Evolutionary conservation across 805 yeast genomes (phyloP).

Genomic region (Sugiyamaella qingdaonensis): DNA sequence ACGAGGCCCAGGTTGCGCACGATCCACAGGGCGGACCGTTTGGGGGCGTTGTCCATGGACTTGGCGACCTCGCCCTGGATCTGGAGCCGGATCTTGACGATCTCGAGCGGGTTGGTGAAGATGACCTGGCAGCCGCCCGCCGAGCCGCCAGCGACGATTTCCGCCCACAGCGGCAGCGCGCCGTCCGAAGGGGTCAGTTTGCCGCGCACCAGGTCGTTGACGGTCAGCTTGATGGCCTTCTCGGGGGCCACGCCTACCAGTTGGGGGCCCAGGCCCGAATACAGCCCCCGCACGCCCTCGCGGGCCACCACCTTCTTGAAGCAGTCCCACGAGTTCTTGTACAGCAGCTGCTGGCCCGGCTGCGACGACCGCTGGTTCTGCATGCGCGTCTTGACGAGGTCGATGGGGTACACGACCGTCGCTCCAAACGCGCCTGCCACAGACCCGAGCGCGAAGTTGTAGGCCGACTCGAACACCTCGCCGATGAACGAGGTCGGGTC

Average conservation of each 20-base stretch:
- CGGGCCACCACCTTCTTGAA: slow-evolving; percentile 65
- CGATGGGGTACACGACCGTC: slow-evolving; percentile 96
- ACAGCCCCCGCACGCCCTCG: slow-evolving; percentile 83
- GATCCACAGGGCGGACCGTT: slow-evolving; percentile 61
- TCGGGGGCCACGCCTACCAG: slow-evolving; percentile 97
- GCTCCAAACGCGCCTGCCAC: slow-evolving; percentile 98
- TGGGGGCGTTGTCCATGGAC: slow-evolving; percentile 33
- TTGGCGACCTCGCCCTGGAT: slow-evolving; percentile 74
- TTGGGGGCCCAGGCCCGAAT: slow-evolving; percentile 92
- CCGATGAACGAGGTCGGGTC: slow-evolving; percentile 44
- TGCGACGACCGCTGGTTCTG: slow-evolving; percentile 82
- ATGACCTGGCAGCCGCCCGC: slow-evolving; percentile 98
- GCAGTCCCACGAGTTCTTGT: slow-evolving; percentile 82
- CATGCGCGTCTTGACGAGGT: slow-evolving; percentile 93
- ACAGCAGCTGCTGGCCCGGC: slow-evolving; percentile 44
- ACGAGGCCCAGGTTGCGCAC: slow-evolving; percentile 72
- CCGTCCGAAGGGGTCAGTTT: slow-evolving; percentile 53
- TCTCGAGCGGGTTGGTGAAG: slow-evolving; percentile 93
- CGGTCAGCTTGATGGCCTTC: slow-evolving; percentile 93
- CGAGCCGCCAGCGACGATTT: slow-evolving; percentile 81
- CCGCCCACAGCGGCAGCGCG: slow-evolving; percentile 53
- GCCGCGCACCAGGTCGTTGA: slow-evolving; percentile 81
- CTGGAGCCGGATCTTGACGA: slow-evolving; percentile 90
- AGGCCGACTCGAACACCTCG: slow-evolving; percentile 73
- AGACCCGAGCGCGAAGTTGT: slow-evolving; percentile 86